Conservation (phyloP, 495 filamentous ascomycete species). For the Mycothermus thermophilus region DNA sequence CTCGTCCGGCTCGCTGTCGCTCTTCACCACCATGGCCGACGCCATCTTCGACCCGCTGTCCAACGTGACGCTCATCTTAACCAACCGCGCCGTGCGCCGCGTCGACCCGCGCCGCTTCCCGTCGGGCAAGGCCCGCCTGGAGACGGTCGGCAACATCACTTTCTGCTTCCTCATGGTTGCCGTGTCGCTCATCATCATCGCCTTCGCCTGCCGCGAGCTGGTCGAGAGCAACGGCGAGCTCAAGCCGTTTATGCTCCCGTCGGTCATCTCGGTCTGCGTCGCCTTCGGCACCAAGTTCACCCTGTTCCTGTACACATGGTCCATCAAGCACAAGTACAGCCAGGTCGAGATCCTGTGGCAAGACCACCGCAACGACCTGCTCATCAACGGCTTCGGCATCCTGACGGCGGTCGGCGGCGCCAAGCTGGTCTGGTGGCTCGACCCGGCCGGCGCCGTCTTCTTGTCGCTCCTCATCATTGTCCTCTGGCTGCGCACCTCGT, state of each 20-base stretch:
- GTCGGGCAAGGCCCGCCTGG: conserved; percentile 84
- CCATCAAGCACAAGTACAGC: conserved; percentile 68
- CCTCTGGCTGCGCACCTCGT: conserved; percentile 77
- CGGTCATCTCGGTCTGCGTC: conserved; percentile 72
- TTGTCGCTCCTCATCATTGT: conserved; percentile 60
- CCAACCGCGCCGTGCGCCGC: conserved; percentile 71
- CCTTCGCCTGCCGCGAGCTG: conserved; percentile 65
- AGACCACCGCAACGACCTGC: conserved; percentile 78
- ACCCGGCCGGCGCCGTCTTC: conserved; percentile 81
- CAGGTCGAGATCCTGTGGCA: conserved; percentile 91
- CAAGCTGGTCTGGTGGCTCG: conserved; percentile 88
- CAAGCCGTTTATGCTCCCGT: conserved; percentile 64
- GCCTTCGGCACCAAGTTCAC: conserved; percentile 73
- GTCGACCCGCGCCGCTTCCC: conserved; percentile 88
- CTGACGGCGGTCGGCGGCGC: conserved; percentile 75
- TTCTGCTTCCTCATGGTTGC: conserved; percentile 96
- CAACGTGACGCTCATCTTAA: conserved; percentile 78
- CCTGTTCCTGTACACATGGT: conserved; percentile 87
- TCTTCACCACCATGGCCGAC: conserved; percentile 98
- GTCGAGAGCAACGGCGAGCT: conserved; percentile 30
- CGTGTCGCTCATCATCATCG: conserved; percentile 82
- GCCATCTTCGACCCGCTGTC: conserved; percentile 89
- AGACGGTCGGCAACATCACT: conserved; percentile 90
- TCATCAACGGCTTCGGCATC: conserved; percentile 84
- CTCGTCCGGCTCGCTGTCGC: conserved; percentile 73